These are phyloP conservation scores for Albophoma yamanashiensis DNA, from an alignment of 2,329 filamentous ascomycete species.

Conservation along the genomic window DNA sequence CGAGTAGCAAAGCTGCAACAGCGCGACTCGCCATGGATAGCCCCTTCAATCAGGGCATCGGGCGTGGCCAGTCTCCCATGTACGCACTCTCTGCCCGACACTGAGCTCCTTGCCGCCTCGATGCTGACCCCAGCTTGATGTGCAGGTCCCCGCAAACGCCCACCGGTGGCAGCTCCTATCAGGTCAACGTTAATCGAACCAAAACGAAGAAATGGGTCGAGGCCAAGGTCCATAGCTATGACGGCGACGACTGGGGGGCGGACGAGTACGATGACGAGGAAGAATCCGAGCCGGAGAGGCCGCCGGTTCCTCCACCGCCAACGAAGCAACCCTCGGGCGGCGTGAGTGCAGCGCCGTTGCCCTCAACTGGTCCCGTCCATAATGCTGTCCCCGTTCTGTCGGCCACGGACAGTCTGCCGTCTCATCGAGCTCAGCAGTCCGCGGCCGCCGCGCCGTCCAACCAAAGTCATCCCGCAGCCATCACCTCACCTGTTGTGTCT, in stretches of 20 bases:
- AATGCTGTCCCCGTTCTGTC: neutral
- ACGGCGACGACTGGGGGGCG: slow-evolving; percentile 87
- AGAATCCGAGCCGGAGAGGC: slow-evolving; percentile 18
- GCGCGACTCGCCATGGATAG: slow-evolving; percentile 15
- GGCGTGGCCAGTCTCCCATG: slow-evolving; percentile 16
- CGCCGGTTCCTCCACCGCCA: slow-evolving; percentile 8
- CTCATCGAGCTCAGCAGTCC: slow-evolving; percentile 2
- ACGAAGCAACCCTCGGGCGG: neutral
- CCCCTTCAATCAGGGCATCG: slow-evolving; percentile 16
- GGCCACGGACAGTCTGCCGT: slow-evolving; percentile 1
- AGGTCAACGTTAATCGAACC: slow-evolving; percentile 75
- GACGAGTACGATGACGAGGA: slow-evolving; percentile 49
- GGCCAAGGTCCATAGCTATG: slow-evolving; percentile 76
- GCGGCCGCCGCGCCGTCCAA: neutral
- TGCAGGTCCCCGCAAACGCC: slow-evolving; percentile 20
- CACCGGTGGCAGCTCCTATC: slow-evolving; percentile 40
- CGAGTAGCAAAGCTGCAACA: neutral
- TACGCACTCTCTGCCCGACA: slow-evolving; percentile 7
- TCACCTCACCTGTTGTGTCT: slow-evolving; percentile 1
- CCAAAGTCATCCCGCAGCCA: neutral
- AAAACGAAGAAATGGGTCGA: slow-evolving; percentile 96
- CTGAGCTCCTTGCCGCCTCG: neutral
- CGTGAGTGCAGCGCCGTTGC: neutral
- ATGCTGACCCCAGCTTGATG: slow-evolving; percentile 5
- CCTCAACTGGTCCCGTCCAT: neutral